phyloP scores from a whole-genome alignment of 768 basidiomycete species.

The Cubamyces sp. region DNA sequence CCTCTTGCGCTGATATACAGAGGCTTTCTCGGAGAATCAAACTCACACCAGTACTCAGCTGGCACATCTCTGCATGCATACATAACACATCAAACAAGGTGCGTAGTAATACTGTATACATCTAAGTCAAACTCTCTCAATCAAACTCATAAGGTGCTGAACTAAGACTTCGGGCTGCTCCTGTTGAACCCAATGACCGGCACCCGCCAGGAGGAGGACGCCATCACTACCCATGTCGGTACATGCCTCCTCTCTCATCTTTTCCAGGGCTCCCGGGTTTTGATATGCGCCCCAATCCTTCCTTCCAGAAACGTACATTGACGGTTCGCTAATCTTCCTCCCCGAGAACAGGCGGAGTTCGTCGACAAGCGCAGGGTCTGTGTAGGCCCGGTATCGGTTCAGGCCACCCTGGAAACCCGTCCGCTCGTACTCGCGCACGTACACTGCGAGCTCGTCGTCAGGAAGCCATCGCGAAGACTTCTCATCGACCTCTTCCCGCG shows the following conservation, averaged over 20 bases:
- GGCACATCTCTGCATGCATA: too few relatives aligned
- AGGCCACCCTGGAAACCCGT: constrained; percentile 70
- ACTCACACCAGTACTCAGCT: too few relatives aligned
- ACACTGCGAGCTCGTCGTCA: constrained; percentile 52
- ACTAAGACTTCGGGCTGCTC: constrained; percentile 52
- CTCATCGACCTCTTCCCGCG: constrained; percentile 32
- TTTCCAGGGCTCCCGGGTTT: constrained; percentile 48
- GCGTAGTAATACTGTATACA: too few relatives aligned
- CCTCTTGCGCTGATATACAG: too few relatives aligned
- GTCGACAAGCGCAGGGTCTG: constrained; percentile 39
- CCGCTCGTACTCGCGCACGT: constrained; percentile 50
- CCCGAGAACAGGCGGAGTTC: constrained; percentile 51
- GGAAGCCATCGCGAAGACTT: constrained; percentile 46
- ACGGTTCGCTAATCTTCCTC: constrained; percentile 52
- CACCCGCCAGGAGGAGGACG: constrained; percentile 55
- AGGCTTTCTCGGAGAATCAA: too few relatives aligned
- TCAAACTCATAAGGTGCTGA: constrained; percentile 44
- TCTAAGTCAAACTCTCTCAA: too few relatives aligned
- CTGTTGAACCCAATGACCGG: constrained; percentile 70
- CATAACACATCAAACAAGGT: too few relatives aligned
- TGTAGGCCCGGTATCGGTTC: constrained; percentile 55
- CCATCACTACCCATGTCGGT: constrained; percentile 26
- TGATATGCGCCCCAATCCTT: constrained; percentile 69
- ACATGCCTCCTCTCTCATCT: constrained; percentile 43
- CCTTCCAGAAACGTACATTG: constrained; percentile 59